A percentile compares a stretch with the other conserved stretches of the same genome.
phyloP scores from a whole-genome alignment of 805 yeast genomes.

The Schizosaccharomyces osmophilus region DNA sequence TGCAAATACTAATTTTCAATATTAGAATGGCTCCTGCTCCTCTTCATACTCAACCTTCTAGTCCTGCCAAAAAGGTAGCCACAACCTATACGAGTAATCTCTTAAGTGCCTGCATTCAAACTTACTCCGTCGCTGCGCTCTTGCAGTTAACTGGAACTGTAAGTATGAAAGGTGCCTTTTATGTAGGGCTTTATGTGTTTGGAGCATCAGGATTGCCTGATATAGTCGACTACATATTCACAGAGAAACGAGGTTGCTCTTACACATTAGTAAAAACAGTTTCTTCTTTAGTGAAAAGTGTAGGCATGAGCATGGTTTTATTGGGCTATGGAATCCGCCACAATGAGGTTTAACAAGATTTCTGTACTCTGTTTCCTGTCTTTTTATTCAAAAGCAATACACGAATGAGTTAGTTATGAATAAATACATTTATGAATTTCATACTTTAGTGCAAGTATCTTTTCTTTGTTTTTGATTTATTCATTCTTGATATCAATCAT shows the following conservation, averaged over 20 bases:
- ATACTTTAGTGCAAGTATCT: no score
- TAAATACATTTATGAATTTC: no score
- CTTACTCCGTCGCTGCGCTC: conserved; percentile 17
- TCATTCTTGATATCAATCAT: no score
- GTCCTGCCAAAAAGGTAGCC: background rate
- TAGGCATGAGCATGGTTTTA: conserved; percentile 16
- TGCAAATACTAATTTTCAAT: no score
- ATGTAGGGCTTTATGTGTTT: conserved; percentile 16
- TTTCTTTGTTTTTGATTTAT: no score
- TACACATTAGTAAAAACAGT: conserved; percentile 12
- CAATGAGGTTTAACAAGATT: background rate
- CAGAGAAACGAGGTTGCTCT: conserved; percentile 14
- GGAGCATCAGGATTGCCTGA: conserved; percentile 16
- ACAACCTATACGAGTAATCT: background rate
- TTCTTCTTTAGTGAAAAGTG: conserved; percentile 17
- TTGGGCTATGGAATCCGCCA: conserved; percentile 14
- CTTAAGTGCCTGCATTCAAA: conserved; percentile 13
- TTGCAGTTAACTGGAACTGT: conserved; percentile 15
- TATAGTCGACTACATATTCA: conserved; percentile 12
- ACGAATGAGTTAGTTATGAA: no score
- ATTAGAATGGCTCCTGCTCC: background rate
- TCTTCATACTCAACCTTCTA: background rate
- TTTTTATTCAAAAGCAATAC: no score
- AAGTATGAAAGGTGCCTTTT: conserved; percentile 17
- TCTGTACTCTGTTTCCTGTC: no score